Evolutionary conservation across 2,329 filamentous ascomycete genomes (phyloP), one percentile per base, ranked within the genome.

Genomic region (Chaetomiaceae sp.): DNA sequence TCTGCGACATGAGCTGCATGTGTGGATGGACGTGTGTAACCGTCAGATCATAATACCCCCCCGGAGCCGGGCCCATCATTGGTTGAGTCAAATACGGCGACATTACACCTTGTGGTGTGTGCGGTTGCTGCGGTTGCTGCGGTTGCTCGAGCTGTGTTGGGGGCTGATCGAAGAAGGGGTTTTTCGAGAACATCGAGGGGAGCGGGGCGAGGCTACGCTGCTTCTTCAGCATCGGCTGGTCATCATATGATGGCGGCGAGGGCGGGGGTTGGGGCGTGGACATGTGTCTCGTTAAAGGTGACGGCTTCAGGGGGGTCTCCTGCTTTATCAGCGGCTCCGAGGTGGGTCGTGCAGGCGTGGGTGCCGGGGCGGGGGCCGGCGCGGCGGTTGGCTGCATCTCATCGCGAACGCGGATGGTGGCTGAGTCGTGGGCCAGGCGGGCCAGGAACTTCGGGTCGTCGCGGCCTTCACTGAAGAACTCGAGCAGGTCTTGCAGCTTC

Each of bases 401-500:
- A 14, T 42, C 23, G 9, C 60, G 56, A 2, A 51, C 44, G 6
- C 55, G 51, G 25, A 60, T 59, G 9, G 47, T 58, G 17, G 76
- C 79, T 50, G 79, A 67, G 25, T 80, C 77, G 60, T 81, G 83
- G 4, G 81, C 82, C 46, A 80, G 70, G 47, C 73, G 71, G 12
- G 81, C 78, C 39, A 85, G 73, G 57, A 72, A 74, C 54, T 78
- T 72, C 0, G 80, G 77, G 55, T 82, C 78, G 44, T 77, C 73
- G 43, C 74, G 76, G 30, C 77, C 73, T 33, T 78, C 75, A 5
- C 77, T 81, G 60, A 83, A 85, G 60, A 82, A 82, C 60, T 86
- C 82, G 21, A 86, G 73, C 7, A 82, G 73, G 59, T 85, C 82
- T 61, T 84, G 79, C 9, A 85, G 67, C 55, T 83, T 79, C 12